Evolutionary conservation across 306 rosid genomes (phyloP).

Genomic region (Cucumis melo): DNA sequence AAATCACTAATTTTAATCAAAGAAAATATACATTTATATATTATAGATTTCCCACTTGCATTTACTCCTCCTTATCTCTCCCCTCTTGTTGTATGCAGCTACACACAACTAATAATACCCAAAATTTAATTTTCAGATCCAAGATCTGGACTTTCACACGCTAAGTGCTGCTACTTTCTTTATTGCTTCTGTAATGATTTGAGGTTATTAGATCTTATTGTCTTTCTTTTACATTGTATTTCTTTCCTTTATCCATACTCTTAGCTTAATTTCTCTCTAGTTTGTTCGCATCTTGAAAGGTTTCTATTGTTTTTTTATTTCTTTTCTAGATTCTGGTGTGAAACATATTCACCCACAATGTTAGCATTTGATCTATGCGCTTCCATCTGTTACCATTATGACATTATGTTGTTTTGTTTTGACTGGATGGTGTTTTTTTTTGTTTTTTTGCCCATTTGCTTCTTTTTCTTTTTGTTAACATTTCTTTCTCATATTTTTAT

Average conservation of each 20-base stretch:
- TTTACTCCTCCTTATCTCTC: not conserved
- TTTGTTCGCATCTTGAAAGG: not conserved
- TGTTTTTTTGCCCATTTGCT: not conserved
- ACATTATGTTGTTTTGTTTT: not conserved
- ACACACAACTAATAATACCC: not conserved
- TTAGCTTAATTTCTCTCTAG: not conserved
- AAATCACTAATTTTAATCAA: no score
- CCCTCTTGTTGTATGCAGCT: not conserved
- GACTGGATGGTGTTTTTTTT: not conserved
- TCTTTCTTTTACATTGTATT: not conserved
- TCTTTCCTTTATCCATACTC: constrained; percentile 1
- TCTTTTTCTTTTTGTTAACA: not conserved
- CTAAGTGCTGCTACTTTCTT: constrained; percentile 1
- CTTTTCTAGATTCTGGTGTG: not conserved
- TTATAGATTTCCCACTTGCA: not conserved
- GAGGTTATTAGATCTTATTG: constrained; percentile 1
- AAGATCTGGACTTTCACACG: constrained; percentile 13
- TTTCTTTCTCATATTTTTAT: not conserved
- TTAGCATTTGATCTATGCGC: not conserved
- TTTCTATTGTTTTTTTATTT: not conserved
- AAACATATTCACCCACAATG: not conserved
- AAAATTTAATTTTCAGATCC: constrained; percentile 17
- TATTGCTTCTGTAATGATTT: not conserved
- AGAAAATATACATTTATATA: no score
- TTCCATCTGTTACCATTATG: not conserved